Conservation (phyloP, 805 yeast genomes). For the Saccharomycopsis javanensis region DNA sequence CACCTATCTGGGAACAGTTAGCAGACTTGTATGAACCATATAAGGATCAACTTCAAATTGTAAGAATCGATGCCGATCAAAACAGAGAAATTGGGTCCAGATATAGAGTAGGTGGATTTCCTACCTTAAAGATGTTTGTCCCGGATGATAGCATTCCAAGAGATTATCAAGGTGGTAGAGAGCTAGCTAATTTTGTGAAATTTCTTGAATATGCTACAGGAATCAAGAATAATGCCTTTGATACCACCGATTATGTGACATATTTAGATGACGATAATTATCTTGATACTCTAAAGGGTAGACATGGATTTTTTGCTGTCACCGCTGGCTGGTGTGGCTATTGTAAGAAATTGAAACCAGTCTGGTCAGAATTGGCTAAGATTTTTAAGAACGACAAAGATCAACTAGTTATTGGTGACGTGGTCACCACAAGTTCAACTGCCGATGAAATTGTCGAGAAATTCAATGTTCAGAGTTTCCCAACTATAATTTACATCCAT, state of each 20-base stretch:
- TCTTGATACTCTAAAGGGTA: conserved; percentile 28
- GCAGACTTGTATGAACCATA: conserved; percentile 48
- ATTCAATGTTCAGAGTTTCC: conserved; percentile 38
- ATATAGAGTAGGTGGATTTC: conserved; percentile 39
- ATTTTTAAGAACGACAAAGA: conserved; percentile 32
- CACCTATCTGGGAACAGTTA: conserved; percentile 80
- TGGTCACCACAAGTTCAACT: conserved; percentile 35
- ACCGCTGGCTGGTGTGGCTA: conserved; percentile 50
- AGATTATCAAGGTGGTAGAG: conserved; percentile 40
- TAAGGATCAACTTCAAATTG: conserved; percentile 30
- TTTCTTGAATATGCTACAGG: conserved; percentile 35
- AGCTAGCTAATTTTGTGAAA: conserved; percentile 35
- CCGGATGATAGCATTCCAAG: conserved; percentile 36
- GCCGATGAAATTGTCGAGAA: conserved; percentile 32
- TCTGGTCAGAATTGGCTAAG: conserved; percentile 38
- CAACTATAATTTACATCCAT: conserved; percentile 41
- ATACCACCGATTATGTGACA: conserved; percentile 23
- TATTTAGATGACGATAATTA: conserved; percentile 32
- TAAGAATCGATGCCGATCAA: conserved; percentile 44
- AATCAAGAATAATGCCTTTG: conserved; percentile 23
- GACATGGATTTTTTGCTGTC: conserved; percentile 32
- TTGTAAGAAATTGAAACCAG: conserved; percentile 41
- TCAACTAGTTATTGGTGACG: conserved; percentile 33
- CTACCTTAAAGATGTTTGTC: conserved; percentile 38
- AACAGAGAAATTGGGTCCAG: conserved; percentile 38